A percentile compares a stretch with the other conserved stretches of the same genome.
Conservation (phyloP, 495 filamentous ascomycete genomes). For the Penicillium chermesinum region DNA sequence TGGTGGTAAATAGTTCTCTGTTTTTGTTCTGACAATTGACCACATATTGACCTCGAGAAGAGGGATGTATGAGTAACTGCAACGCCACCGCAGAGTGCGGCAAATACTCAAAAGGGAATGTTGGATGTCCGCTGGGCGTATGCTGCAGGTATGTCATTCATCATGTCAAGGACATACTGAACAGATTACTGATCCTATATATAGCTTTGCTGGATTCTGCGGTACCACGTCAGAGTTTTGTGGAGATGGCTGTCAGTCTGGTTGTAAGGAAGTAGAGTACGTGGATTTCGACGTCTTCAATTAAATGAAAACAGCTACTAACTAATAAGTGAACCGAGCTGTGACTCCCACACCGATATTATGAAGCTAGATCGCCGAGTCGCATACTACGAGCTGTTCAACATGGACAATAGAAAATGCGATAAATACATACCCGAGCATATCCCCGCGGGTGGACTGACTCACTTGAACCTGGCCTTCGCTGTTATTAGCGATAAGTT, state of each 20-base stretch:
- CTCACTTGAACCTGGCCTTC: conserved; percentile 47
- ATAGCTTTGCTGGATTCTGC: too few species aligned
- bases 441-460: conserved; percentile 18
- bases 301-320: too few species aligned
- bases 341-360: background rate
- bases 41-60: too few species aligned
- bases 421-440: conserved; percentile 9
- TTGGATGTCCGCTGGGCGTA: conserved; percentile 30
- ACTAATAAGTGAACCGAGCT: background rate
- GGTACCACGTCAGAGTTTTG: conserved; percentile 27
- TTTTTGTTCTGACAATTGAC: too few species aligned
- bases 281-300: too few species aligned
- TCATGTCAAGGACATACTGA: too few species aligned
- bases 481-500: conserved; percentile 6
- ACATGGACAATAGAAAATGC: background rate
- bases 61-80: too few species aligned
- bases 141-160: conserved; percentile 30
- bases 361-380: background rate
- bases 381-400: background rate
- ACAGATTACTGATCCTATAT: too few species aligned
- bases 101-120: too few species aligned
- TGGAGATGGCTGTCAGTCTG: background rate
- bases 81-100: too few species aligned
- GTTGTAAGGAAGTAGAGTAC: background rate
- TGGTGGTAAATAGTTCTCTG: too few species aligned